Conservation (phyloP, 1,139 yeast species). For the Barnettozyma hawaiiensis region DNA sequence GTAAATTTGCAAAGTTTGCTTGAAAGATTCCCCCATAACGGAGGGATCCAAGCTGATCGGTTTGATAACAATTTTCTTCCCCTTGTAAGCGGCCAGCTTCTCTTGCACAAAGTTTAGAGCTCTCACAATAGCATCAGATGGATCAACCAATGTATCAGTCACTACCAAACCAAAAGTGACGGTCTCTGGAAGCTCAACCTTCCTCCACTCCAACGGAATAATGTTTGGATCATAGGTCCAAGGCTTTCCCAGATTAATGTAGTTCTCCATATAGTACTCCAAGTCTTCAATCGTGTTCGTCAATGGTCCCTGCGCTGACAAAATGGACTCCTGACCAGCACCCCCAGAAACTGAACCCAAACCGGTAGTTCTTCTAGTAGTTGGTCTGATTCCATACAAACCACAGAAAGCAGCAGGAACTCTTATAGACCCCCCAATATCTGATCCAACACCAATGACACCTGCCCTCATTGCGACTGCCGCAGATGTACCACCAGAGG, state of each 20-base stretch:
- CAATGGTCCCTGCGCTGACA: constrained; percentile 62
- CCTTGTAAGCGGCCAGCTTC: constrained; percentile 35
- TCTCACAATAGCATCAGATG: constrained; percentile 51
- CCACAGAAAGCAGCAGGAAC: constrained; percentile 75
- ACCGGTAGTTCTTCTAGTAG: constrained; percentile 54
- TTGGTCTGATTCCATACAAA: constrained; percentile 62
- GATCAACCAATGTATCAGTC: constrained; percentile 44
- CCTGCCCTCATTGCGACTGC: constrained; percentile 60
- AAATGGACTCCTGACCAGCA: constrained; percentile 35
- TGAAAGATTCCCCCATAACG: constrained; percentile 43
- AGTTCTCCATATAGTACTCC: constrained; percentile 56
- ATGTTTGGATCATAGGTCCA: constrained; percentile 51
- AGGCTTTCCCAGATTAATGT: constrained; percentile 58
- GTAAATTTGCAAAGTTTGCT: constrained; percentile 38
- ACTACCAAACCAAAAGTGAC: constrained; percentile 36
- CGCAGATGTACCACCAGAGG: constrained; percentile 78
- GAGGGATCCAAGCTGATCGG: constrained; percentile 48
- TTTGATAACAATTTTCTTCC: constrained; percentile 34
- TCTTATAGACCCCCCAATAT: constrained; percentile 76
- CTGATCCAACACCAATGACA: constrained; percentile 66
- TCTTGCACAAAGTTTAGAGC: constrained; percentile 38
- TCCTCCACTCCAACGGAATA: constrained; percentile 55
- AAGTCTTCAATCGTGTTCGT: constrained; percentile 58
- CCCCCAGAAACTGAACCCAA: constrained; percentile 53
- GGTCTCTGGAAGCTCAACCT: constrained; percentile 36